These are phyloP conservation scores for Nicotiana knightiana DNA, from an alignment of 257 asterid species.

Conservation along the genomic window DNA sequence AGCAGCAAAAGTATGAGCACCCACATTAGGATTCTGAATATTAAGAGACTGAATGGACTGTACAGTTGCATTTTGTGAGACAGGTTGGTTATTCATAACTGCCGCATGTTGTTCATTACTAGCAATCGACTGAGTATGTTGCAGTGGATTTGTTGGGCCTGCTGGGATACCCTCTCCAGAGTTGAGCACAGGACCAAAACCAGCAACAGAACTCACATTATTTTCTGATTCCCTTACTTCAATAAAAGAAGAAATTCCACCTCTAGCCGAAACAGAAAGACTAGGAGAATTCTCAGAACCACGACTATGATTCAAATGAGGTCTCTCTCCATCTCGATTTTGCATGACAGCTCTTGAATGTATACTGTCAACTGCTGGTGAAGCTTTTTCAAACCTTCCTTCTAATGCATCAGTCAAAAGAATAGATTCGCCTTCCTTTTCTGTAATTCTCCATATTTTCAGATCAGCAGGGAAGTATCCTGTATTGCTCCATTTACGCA, in stretches of 20 bases:
- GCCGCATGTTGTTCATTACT: constrained; percentile 32
- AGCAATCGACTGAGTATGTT: constrained; percentile 21
- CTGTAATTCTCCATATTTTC: constrained; percentile 64
- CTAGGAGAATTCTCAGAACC: constrained; percentile 14
- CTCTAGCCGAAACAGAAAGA: constrained; percentile 9
- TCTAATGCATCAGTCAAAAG: constrained; percentile 73
- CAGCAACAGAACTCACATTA: constrained; percentile 16
- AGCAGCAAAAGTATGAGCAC: constrained; percentile 28
- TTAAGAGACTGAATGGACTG: constrained; percentile 25
- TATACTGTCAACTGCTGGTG: constrained; percentile 28
- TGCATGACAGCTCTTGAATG: constrained; percentile 20
- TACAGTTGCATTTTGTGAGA: constrained; percentile 15
- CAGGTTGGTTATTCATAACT: constrained; percentile 36
- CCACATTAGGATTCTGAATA: constrained; percentile 42
- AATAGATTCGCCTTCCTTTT: constrained; percentile 47
- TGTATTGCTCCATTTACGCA: constrained; percentile 88
- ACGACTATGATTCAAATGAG: constrained; percentile 3
- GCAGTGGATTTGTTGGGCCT: constrained; percentile 5
- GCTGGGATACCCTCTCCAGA: constrained; percentile 24
- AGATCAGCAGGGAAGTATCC: constrained; percentile 86
- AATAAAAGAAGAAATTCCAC: constrained; percentile 15
- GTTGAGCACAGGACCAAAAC: constrained; percentile 41
- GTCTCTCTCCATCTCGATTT: constrained; percentile 23
- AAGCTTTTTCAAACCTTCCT: constrained; percentile 55
- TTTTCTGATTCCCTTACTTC: constrained; percentile 18